A percentile compares a stretch with the other conserved stretches of the same genome.
These are phyloP conservation scores for Cryptococcus amylolentus DNA, from an alignment of 1,284 basidiomycete species.

Conservation along the genomic window DNA sequence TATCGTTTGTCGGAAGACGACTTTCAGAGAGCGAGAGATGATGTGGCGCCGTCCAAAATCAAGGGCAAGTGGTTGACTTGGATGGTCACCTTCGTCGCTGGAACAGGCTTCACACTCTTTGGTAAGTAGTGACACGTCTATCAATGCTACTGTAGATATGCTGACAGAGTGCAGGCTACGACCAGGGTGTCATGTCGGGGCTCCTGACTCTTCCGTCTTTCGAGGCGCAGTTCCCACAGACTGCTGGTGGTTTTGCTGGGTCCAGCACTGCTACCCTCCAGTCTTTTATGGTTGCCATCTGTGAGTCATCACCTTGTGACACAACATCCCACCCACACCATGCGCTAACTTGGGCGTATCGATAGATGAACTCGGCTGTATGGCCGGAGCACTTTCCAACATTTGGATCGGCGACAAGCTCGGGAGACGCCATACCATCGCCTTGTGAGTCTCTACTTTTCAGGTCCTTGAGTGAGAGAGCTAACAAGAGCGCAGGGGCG, in stretches of 20 bases:
- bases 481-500: conserved; percentile 15
- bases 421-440: conserved; percentile 36
- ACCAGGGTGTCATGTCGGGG: conserved; percentile 40
- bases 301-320: conserved; percentile 12
- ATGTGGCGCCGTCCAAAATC: conserved; percentile 17
- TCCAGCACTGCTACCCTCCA: conserved; percentile 32
- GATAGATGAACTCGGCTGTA: conserved; percentile 48
- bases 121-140: conserved; percentile 18
- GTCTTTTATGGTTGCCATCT: conserved; percentile 45
- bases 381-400: conserved; percentile 47
- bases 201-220: conserved; percentile 41
- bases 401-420: conserved; percentile 47
- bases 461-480: neutral
- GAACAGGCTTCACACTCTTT: conserved; percentile 23
- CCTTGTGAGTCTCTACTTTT: conserved; percentile 10
- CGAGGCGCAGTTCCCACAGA: conserved; percentile 29
- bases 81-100: conserved; percentile 49
- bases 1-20: conserved; percentile 10
- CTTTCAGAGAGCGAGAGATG: conserved; percentile 33
- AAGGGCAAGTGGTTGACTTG: conserved; percentile 8
- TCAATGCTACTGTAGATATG: neutral
- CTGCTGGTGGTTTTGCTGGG: conserved; percentile 20
- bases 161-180: neutral
- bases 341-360: neutral
- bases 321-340: neutral